These are phyloP conservation scores for Lepidopterella palustris DNA, from an alignment of 495 filamentous ascomycete genomes.

Conservation along the genomic window DNA sequence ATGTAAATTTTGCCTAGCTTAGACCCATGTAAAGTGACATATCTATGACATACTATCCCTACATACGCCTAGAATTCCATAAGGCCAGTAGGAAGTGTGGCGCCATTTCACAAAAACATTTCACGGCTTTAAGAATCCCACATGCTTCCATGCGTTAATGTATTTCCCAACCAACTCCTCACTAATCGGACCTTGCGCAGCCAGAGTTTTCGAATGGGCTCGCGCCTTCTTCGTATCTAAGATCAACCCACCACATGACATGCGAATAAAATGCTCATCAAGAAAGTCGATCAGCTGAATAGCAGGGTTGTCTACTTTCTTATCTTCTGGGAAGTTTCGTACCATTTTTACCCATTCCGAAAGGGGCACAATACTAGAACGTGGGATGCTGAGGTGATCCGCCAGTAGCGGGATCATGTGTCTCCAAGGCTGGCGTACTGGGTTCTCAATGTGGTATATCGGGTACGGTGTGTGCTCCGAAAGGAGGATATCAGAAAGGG, in stretches of 20 bases:
- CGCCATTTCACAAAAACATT: no score
- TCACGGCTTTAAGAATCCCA: no score
- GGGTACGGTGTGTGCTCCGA: slow-evolving; percentile 29
- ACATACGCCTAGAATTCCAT: no score
- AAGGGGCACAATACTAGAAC: slow-evolving; percentile 24
- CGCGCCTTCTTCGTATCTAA: slow-evolving; percentile 38
- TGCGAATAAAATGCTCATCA: slow-evolving; percentile 44
- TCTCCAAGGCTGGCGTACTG: slow-evolving; percentile 44
- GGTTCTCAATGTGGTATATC: slow-evolving; percentile 54
- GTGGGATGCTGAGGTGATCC: slow-evolving; percentile 37
- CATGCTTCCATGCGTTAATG: no score
- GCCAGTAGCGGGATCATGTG: slow-evolving; percentile 41
- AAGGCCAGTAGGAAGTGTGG: no score
- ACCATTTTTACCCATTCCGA: not conserved
- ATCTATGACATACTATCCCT: no score
- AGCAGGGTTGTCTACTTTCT: slow-evolving; percentile 46
- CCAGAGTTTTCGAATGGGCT: slow-evolving; percentile 44
- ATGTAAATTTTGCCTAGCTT: no score
- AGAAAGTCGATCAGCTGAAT: slow-evolving; percentile 43
- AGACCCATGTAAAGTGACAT: no score
- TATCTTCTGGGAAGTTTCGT: slow-evolving; percentile 35
- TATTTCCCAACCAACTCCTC: no score
- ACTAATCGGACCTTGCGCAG: no score
- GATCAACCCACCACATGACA: slow-evolving; percentile 49
- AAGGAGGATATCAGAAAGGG: slow-evolving; percentile 39